Evolutionary conservation across 1,284 basidiomycete species (phyloP).

Genomic region (Sporisorium graminicola): DNA sequence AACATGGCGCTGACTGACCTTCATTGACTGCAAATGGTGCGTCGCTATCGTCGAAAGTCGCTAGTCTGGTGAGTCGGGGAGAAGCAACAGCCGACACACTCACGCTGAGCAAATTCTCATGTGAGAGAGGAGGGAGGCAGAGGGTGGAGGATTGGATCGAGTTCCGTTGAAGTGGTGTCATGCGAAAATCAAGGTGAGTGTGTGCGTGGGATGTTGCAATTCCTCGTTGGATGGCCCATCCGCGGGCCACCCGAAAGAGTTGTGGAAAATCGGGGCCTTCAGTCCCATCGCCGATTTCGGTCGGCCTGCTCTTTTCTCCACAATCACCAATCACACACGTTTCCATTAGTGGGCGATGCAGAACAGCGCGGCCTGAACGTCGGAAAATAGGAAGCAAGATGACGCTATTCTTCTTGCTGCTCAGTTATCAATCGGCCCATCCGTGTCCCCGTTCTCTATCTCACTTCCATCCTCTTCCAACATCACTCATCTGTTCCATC

Average conservation of each 20-base stretch:
- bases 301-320: not conserved
- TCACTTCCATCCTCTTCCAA: not conserved
- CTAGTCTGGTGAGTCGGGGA: not conserved
- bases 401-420: not conserved
- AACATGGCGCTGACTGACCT: conserved; percentile 23
- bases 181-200: not conserved
- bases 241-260: conserved; percentile 28
- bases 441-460: not conserved
- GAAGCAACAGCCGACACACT: not conserved
- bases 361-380: not conserved
- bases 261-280: not conserved
- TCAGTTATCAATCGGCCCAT: no score
- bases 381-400: conserved; percentile 18
- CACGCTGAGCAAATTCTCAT: not conserved
- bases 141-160: not conserved
- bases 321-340: no score
- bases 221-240: conserved; percentile 23
- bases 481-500: not conserved
- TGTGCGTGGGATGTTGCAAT: not conserved
- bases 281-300: conserved; percentile 20
- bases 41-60: not conserved
- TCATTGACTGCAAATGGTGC: not conserved
- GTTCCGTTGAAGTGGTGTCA: conserved; percentile 2
- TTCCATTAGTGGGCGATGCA: no score
- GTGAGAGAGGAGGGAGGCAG: no score